Evolutionary conservation across 495 filamentous ascomycete genomes (phyloP).

Genomic region (Aspergillus incahuasiensis): DNA sequence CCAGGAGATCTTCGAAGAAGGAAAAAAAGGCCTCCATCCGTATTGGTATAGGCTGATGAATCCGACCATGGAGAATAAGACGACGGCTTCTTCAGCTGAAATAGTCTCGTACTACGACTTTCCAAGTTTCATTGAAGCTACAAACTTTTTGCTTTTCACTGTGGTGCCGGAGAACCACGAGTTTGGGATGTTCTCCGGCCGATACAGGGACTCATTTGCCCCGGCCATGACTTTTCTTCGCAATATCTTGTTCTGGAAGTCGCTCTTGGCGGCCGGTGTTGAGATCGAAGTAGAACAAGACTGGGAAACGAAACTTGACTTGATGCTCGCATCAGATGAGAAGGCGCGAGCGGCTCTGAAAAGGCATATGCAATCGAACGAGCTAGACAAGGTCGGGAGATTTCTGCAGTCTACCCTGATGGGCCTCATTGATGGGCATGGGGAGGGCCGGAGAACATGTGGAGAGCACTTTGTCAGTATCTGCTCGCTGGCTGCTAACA

Average conservation of each 20-base stretch:
- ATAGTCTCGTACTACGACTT: slow-evolving; percentile 36
- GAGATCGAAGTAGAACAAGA: slow-evolving; percentile 64
- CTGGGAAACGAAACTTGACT: slow-evolving; percentile 79
- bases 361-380: slow-evolving; percentile 37
- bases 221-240: slow-evolving; percentile 66
- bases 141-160: slow-evolving; percentile 28
- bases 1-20: slow-evolving; percentile 84
- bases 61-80: slow-evolving; percentile 35
- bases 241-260: slow-evolving; percentile 68
- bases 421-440: slow-evolving; percentile 50
- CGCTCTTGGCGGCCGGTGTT: slow-evolving; percentile 50
- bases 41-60: slow-evolving; percentile 72
- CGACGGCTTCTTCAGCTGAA: slow-evolving; percentile 11
- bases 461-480: slow-evolving; percentile 62
- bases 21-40: slow-evolving; percentile 78
- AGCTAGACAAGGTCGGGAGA: slow-evolving; percentile 27
- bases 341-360: slow-evolving; percentile 55
- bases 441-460: slow-evolving; percentile 48
- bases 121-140: slow-evolving; percentile 40
- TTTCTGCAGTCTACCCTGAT: slow-evolving; percentile 54
- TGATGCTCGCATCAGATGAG: slow-evolving; percentile 60
- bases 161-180: slow-evolving; percentile 20
- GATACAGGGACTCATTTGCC: slow-evolving; percentile 42
- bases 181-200: slow-evolving; percentile 27
- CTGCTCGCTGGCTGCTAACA: slow-evolving; percentile 55